Conservation (phyloP, 2,329 filamentous ascomycete genomes). For the Alternaria hordeiaustralica region DNA sequence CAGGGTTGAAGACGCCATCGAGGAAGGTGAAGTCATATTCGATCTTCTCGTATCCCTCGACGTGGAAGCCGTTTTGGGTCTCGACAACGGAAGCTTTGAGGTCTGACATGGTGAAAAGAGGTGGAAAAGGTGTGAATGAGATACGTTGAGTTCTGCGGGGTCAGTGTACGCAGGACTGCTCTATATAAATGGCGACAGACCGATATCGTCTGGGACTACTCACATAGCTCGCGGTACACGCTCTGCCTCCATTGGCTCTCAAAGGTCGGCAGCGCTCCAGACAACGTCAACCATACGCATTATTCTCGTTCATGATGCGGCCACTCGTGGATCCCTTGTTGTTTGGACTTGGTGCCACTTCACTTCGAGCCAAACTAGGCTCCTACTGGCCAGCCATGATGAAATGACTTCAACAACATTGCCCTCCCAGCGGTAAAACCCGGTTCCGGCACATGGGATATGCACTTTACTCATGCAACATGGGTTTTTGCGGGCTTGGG, state of each 20-base stretch:
- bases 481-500: conserved; percentile 33
- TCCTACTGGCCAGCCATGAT: conserved; percentile 41
- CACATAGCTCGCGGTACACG: conserved; percentile 23
- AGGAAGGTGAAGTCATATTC: conserved; percentile 78
- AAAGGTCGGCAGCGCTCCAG: conserved; percentile 19
- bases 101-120: conserved; percentile 66
- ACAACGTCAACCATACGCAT: conserved; percentile 39
- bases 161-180: conserved; percentile 8
- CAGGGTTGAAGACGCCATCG: conserved; percentile 69
- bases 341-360: conserved; percentile 28
- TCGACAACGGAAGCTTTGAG: conserved; percentile 68
- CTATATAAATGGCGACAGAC: conserved; percentile 27
- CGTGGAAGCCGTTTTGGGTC: conserved; percentile 70
- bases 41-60: conserved; percentile 77
- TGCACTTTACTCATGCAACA: conserved; percentile 23
- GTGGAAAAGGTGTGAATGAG: conserved; percentile 18
- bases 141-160: conserved; percentile 33
- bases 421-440: conserved; percentile 18
- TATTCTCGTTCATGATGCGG: conserved; percentile 25
- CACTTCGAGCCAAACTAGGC: conserved; percentile 27
- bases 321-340: conserved; percentile 30
- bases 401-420: conserved; percentile 36
- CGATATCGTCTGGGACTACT: conserved; percentile 20
- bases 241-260: conserved; percentile 30
- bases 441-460: conserved; percentile 29